phyloP scores from a whole-genome alignment of 2,329 filamentous ascomycete genomes.

The Emydomyces testavorans region DNA sequence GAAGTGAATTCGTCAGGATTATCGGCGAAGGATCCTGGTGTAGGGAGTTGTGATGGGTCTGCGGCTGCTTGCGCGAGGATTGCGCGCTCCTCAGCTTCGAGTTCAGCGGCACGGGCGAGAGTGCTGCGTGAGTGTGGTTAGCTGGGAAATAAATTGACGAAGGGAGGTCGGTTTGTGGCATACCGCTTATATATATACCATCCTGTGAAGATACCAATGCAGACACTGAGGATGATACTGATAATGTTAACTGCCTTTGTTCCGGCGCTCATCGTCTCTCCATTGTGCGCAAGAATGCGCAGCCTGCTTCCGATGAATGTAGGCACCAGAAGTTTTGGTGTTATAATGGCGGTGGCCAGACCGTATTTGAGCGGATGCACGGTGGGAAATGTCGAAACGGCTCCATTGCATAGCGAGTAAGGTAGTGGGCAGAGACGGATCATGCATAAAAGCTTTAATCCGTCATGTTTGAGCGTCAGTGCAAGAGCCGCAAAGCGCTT shows the following conservation, averaged over 20 bases:
- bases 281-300: slow-evolving; percentile 68
- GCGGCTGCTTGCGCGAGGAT: slow-evolving; percentile 28
- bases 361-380: slow-evolving; percentile 66
- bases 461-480: slow-evolving; percentile 80
- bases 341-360: slow-evolving; percentile 67
- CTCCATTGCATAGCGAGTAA: slow-evolving; percentile 87
- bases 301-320: slow-evolving; percentile 83
- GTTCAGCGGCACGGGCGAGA: slow-evolving; percentile 38
- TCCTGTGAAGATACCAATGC: slow-evolving; percentile 64
- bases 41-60: slow-evolving; percentile 15
- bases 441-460: slow-evolving; percentile 76
- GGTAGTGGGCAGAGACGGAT: slow-evolving; percentile 87
- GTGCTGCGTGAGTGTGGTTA: slow-evolving; percentile 26
- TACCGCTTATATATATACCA: slow-evolving; percentile 69
- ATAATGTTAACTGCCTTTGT: slow-evolving; percentile 76
- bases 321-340: slow-evolving; percentile 80
- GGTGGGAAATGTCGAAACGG: slow-evolving; percentile 84
- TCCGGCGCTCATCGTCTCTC: slow-evolving; percentile 66
- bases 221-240: slow-evolving; percentile 60
- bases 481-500: slow-evolving; percentile 78
- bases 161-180: slow-evolving; percentile 12
- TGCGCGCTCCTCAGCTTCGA: slow-evolving; percentile 38
- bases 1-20: slow-evolving; percentile 33
- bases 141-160: not conserved
- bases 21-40: slow-evolving; percentile 22